Evolutionary conservation across 768 basidiomycete genomes (phyloP).

Genomic region (Lactifluus pinguis): DNA sequence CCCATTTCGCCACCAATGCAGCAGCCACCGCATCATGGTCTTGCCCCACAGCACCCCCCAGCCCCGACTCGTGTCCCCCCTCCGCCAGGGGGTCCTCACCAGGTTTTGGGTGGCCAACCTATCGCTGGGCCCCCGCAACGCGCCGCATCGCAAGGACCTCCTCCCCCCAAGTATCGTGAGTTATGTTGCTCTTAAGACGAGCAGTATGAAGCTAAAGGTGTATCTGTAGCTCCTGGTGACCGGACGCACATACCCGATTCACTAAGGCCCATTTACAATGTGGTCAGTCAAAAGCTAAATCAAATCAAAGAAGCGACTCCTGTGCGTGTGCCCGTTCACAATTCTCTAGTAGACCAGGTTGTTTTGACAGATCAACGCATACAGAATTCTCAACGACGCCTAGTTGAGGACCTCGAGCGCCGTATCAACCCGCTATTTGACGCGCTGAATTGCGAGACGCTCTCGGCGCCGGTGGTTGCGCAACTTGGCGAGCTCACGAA

Average conservation of each 20-base stretch:
- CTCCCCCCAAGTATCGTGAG: conserved; percentile 51
- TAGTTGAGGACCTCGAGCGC: conserved; percentile 81
- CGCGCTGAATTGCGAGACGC: conserved; percentile 81
- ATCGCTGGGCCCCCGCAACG: conserved; percentile 8
- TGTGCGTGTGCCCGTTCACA: conserved; percentile 36
- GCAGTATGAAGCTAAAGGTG: conserved; percentile 1
- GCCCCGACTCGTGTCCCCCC: conserved; percentile 26
- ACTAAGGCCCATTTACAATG: conserved; percentile 53
- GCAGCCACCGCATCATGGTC: conserved; percentile 7
- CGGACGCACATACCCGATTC: conserved; percentile 81
- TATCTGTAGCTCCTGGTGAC: conserved; percentile 68
- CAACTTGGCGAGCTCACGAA: conserved; percentile 60
- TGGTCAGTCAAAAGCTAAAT: conserved; percentile 54
- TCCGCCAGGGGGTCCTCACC: conserved; percentile 20
- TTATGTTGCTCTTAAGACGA: conserved; percentile 22
- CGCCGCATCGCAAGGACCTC: conserved; percentile 7
- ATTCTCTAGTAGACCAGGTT: not conserved
- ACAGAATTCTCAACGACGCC: conserved; percentile 74
- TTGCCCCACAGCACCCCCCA: conserved; percentile 7
- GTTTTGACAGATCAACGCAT: conserved; percentile 4
- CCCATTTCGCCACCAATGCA: conserved; percentile 16
- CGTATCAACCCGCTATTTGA: conserved; percentile 83
- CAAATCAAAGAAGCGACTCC: conserved; percentile 67
- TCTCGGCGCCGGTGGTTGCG: conserved; percentile 62
- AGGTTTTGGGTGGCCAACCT: not conserved